Conservation (phyloP, 306 rosid species). For the Prunus mongolica region DNA sequence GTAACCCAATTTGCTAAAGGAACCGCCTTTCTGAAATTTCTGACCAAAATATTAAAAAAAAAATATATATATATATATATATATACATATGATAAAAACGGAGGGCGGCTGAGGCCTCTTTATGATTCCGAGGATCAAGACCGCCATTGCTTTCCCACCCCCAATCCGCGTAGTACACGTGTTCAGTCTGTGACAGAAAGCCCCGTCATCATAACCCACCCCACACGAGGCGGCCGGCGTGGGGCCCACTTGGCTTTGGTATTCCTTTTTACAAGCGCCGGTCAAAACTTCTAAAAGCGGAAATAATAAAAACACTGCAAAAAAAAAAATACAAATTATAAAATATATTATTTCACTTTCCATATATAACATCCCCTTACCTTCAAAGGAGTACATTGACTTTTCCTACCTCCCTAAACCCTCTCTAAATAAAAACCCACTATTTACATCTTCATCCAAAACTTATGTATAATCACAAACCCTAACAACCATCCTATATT, state of each 20-base stretch:
- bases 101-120: conserved; percentile 79
- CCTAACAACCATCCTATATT: conserved; percentile 8
- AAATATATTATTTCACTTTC: conserved; percentile 40
- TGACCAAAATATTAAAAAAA: neutral
- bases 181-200: conserved; percentile 4
- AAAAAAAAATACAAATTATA: neutral
- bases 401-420: conserved; percentile 20
- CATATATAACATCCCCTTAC: conserved; percentile 43
- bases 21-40: conserved; percentile 26
- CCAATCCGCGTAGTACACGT: conserved; percentile 29
- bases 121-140: conserved; percentile 39
- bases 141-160: conserved; percentile 27
- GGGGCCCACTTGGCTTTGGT: conserved; percentile 30
- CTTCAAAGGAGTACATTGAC: conserved; percentile 42
- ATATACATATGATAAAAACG: neutral
- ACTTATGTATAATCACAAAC: conserved; percentile 58
- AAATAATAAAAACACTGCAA: neutral
- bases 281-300: neutral
- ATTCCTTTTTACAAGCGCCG: neutral
- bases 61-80: no score
- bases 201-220: neutral
- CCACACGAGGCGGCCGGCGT: conserved; percentile 36
- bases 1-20: conserved; percentile 8
- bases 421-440: neutral
- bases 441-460: conserved; percentile 67